phyloP scores from a whole-genome alignment of 2,329 filamentous ascomycete species.

The Claviceps arundinis region DNA sequence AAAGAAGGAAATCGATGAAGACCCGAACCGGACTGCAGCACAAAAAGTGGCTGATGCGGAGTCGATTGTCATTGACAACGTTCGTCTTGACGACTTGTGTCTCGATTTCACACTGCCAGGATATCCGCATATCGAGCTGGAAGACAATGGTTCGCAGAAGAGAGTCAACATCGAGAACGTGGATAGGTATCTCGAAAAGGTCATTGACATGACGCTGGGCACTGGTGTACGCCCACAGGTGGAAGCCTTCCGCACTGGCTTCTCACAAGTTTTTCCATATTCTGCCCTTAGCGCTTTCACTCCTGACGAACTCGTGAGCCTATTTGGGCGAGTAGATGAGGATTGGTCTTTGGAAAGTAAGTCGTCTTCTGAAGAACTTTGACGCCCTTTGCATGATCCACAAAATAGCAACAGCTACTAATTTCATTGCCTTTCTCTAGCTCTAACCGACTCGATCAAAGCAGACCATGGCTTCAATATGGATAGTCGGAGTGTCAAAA shows the following conservation, averaged over 20 bases:
- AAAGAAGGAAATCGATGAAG: constrained; percentile 71
- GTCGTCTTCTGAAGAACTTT: constrained; percentile 16
- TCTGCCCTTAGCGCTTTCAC: constrained; percentile 87
- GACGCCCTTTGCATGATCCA: too few species aligned
- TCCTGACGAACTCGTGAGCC: constrained; percentile 82
- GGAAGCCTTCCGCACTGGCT: constrained; percentile 80
- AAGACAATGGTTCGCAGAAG: constrained; percentile 59
- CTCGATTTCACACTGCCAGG: constrained; percentile 93
- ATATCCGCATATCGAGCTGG: constrained; percentile 73
- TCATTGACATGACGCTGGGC: constrained; percentile 86
- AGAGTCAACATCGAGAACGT: constrained; percentile 83
- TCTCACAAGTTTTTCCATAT: constrained; percentile 94
- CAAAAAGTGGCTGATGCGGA: constrained; percentile 61
- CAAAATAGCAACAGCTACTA: neutral
- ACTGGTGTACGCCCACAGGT: constrained; percentile 77
- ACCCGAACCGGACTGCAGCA: constrained; percentile 47
- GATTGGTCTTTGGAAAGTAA: constrained; percentile 96
- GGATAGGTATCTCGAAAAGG: constrained; percentile 73
- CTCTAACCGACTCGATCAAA: constrained; percentile 95
- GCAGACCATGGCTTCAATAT: constrained; percentile 98
- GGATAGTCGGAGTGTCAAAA: constrained; percentile 91
- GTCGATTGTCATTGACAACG: constrained; percentile 60
- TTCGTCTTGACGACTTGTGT: constrained; percentile 71
- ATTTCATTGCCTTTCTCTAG: constrained; percentile 28
- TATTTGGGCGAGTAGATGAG: constrained; percentile 86